phyloP scores from a whole-genome alignment of 106 monocot species.

The Phalaenopsis equestris region DNA sequence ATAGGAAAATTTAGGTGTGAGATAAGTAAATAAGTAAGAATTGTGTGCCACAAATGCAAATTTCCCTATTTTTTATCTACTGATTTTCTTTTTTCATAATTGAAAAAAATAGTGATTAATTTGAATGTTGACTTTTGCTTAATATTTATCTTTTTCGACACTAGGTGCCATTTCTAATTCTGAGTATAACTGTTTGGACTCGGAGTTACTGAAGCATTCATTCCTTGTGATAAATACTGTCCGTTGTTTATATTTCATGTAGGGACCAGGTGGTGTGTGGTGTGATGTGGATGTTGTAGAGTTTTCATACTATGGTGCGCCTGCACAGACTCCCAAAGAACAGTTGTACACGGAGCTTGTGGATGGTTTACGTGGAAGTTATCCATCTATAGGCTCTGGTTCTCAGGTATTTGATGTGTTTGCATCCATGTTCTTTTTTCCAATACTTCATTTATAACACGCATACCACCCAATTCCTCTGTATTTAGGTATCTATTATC shows the following conservation, averaged over 20 bases:
- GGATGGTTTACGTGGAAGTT: slow-evolving; percentile 88
- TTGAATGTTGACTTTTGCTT: background rate
- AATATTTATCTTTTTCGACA: background rate
- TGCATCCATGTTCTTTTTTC: background rate
- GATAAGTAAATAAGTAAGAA: no score
- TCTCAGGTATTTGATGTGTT: slow-evolving; percentile 62
- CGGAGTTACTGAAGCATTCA: background rate
- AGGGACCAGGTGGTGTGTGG: slow-evolving; percentile 98
- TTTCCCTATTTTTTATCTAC: background rate
- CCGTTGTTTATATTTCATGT: slow-evolving; percentile 5
- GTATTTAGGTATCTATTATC: no score
- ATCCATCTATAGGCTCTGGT: slow-evolving; percentile 88
- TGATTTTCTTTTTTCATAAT: background rate
- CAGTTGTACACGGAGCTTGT: slow-evolving; percentile 85
- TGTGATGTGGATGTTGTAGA: slow-evolving; percentile 99
- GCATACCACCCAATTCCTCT: no score
- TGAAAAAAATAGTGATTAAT: background rate
- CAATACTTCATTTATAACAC: background rate
- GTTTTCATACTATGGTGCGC: slow-evolving; percentile 96
- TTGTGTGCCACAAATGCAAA: no score
- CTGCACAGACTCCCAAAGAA: slow-evolving; percentile 87
- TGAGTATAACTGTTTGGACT: background rate
- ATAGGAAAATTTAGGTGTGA: no score
- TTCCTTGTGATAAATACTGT: background rate
- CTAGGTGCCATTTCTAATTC: background rate